Conservation (phyloP, 768 basidiomycete genomes). For the Tulasnella sp. region DNA sequence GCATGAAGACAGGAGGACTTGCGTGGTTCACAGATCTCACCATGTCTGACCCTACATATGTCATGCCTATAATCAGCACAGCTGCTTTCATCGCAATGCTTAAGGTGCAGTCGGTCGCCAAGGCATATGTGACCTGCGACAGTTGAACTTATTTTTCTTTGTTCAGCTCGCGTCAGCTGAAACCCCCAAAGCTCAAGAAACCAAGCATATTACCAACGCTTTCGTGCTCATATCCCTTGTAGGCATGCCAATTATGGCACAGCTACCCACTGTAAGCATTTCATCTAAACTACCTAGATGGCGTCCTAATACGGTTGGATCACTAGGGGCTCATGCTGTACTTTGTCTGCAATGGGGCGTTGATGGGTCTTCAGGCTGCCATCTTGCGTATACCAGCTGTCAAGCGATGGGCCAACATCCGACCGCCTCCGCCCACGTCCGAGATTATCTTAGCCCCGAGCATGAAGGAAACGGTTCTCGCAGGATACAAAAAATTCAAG, state of each 20-base stretch:
- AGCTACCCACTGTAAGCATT: slow-evolving; percentile 56
- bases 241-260: slow-evolving; percentile 41
- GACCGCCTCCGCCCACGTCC: slow-evolving; percentile 17
- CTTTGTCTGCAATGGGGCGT: slow-evolving; percentile 40
- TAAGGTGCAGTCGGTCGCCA: no score
- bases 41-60: slow-evolving; percentile 55
- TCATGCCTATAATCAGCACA: slow-evolving; percentile 52
- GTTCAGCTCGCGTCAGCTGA: slow-evolving; percentile 40
- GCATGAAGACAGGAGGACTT: slow-evolving; percentile 67
- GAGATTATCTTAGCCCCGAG: background rate
- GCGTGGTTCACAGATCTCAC: slow-evolving; percentile 69
- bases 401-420: slow-evolving; percentile 28
- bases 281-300: background rate
- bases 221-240: slow-evolving; percentile 48
- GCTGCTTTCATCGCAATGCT: slow-evolving; percentile 59
- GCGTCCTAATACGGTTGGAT: background rate
- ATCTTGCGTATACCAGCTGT: slow-evolving; percentile 35
- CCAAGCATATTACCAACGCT: slow-evolving; percentile 57
- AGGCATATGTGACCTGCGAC: no score
- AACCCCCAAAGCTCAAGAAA: slow-evolving; percentile 36
- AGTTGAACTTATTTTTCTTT: background rate
- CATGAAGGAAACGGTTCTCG: slow-evolving; percentile 3
- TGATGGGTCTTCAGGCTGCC: slow-evolving; percentile 42
- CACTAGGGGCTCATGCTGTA: slow-evolving; percentile 47
- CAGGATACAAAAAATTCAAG: slow-evolving; percentile 7